phyloP scores from a whole-genome alignment of 345 rosid species.

The Rhodamnia rubescens region DNA sequence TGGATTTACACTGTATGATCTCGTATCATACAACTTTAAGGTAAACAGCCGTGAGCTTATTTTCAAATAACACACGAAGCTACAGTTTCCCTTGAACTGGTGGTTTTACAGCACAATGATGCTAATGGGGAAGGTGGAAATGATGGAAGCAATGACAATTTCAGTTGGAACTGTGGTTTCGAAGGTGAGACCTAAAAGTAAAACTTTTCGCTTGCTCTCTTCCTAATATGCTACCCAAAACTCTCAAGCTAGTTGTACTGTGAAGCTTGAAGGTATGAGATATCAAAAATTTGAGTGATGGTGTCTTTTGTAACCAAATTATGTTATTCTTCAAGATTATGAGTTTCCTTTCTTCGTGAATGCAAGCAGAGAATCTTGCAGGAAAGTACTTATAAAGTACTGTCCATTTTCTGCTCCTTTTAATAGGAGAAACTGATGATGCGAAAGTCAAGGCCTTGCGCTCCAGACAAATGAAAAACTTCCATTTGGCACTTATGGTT shows the following conservation, averaged over 20 bases:
- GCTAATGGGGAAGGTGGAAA: conserved; percentile 97
- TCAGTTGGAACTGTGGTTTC: conserved; percentile 94
- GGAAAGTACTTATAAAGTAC: not conserved
- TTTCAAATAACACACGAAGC: not conserved
- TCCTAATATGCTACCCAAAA: not conserved
- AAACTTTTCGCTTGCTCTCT: not conserved
- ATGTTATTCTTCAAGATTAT: not conserved
- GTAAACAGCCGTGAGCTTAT: conserved; percentile 17
- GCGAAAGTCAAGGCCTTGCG: conserved; percentile 59
- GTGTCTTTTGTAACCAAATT: not conserved
- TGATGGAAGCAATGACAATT: conserved; percentile 88
- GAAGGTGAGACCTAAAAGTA: conserved; percentile 35
- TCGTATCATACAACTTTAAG: conserved; percentile 81
- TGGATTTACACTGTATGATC: conserved; percentile 84
- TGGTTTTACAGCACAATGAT: conserved; percentile 73
- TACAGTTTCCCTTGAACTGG: not conserved
- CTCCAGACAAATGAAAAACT: conserved; percentile 77
- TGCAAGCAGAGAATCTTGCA: not conserved
- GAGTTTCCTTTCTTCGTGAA: not conserved
- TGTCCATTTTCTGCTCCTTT: not conserved
- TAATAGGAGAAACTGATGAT: conserved; percentile 68
- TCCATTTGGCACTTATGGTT: conserved; percentile 81
- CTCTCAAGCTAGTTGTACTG: not conserved
- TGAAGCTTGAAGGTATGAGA: not conserved
- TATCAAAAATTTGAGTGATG: not conserved